Base-by-base conservation (phyloP, 2,329 filamentous ascomycete genomes). In the Curvularia sp. region DNA sequence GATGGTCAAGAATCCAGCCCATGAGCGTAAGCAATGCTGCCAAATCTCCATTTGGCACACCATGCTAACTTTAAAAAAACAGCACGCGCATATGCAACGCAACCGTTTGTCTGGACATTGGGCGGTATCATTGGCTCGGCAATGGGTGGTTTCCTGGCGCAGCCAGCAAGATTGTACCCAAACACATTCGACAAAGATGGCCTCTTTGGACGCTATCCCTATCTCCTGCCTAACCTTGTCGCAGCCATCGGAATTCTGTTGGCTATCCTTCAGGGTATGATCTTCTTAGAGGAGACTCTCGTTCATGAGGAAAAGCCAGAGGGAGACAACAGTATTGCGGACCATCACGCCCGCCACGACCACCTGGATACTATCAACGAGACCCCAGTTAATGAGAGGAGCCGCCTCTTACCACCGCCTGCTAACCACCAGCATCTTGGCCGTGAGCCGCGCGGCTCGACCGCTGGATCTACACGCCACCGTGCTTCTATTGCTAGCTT, bases 21-120 rank as follows among this genome's bases (percentile, higher is more conserved):
- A 96, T 77, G 93, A 97, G 79, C 92, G 89, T 92, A 80, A 83
- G 88, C 85, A 39, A 19, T 21, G 15, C 15, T 19, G 25, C 56
- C 49, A 32, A 13, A 15, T 18, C 18, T 25, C 25, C 39, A 18
- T 39, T 21, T n/a, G 21, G 12, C 13, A 49, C 15, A n/a, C 13
- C 13, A 41, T 36, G 61, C 64, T 67, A 42, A 68, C n/a, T n/a
- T n/a, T 28, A 12, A 9, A 36, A 25, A 39, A 38, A 64, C n/a
- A 92, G 90, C 92, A 57, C 87, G 89, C 61, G 93, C 93, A 41
- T 97, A 93, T 76, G 88, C 92, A 3, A 87, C 96, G 46, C 96
- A 97, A 88, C 93, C 93, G 1, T 97, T 97, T 71, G 90, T 97
- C 7, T 97, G 93, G 93, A 90, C 87, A 34, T 87, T 97, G 43